These are phyloP conservation scores for Chloris gayana DNA, from an alignment of 176 grass and related monocot genomes.

Conservation along the genomic window DNA sequence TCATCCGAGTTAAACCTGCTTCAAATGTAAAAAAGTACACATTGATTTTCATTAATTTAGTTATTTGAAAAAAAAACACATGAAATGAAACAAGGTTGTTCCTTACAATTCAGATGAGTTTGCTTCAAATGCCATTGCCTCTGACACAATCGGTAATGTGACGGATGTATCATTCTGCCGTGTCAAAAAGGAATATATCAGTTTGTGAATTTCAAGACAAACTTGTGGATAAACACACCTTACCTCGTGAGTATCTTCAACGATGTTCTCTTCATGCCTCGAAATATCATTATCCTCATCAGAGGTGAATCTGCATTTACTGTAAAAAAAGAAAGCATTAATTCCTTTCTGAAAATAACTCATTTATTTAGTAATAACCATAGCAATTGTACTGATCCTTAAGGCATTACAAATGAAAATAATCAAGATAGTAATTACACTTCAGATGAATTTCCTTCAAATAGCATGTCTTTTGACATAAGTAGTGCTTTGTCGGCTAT, in stretches of 20 bases:
- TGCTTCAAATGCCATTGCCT: not conserved
- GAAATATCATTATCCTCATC: constrained; percentile 12
- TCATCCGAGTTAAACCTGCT: constrained; percentile 43
- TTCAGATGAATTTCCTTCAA: constrained; percentile 33
- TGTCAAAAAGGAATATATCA: not conserved
- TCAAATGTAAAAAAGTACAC: not conserved
- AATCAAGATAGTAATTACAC: constrained; percentile 29
- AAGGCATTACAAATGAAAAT: not conserved
- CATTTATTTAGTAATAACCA: not conserved
- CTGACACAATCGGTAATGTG: not conserved
- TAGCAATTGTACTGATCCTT: not conserved
- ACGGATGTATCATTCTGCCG: not conserved
- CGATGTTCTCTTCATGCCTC: constrained; percentile 14
- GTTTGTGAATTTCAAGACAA: not conserved
- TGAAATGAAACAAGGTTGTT: not conserved
- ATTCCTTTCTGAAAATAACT: not conserved
- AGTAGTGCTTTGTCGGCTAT: not conserved
- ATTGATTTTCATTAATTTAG: not conserved
- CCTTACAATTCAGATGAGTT: not conserved
- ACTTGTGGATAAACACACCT: not conserved
- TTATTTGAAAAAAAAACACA: not conserved
- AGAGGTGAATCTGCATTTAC: constrained; percentile 30
- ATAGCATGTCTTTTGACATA: not conserved
- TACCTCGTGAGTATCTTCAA: not conserved
- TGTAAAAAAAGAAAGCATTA: not conserved